Base-by-base conservation (phyloP, 2,329 filamentous ascomycete species). In the Pestalotiopsis sp. region DNA sequence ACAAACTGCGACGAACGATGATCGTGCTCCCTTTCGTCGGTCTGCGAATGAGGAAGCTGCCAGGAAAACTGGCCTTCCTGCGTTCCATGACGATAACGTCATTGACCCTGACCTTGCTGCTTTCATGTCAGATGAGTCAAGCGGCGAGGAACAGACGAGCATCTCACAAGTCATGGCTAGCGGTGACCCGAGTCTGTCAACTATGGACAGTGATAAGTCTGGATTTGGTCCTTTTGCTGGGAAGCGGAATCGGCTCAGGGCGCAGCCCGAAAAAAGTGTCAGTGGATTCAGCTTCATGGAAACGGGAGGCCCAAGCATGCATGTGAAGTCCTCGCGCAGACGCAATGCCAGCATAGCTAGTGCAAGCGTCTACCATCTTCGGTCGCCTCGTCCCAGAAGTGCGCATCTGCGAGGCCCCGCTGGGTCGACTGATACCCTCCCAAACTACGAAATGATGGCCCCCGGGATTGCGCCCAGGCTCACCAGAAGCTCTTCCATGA, bases 71-170 rank as follows among this genome's bases (percentile, higher is more conserved):
- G 89, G 90, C 57, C 86, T 97, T 45, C 92, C 95, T 17, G 94
- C 94, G n/a, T 98, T 99, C 74, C 96, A 99, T 78, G 94, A 96
- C 76, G 96, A 99, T 82, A 98, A 96, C 77, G 97, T 99, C 73
- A 98, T 99, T 73, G 96, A 99, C 77, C 96, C 96, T 1, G 96
- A 99, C 76, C 84, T 99, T 66, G 95, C 95, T 4, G 93, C 94
- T 41, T 99, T 97, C 80, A 92, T 99, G 86, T 99, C 96, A 6
- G 96, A 99, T 77, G 94, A 93, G 62, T 97, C 95, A 1, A 98
- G 94, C 75, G 95, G 93, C 49, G 95, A 97, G 74, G 95, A 99
- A 72, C 93, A 97, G 74, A 91, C 95, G 81, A 95, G 92, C 76
- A 91, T 98, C 13, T 93, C 97, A 80, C 91, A 92, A 1, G 90